Evolutionary conservation across 306 rosid genomes (phyloP).

Genomic region (Gleditsia sinensis): DNA sequence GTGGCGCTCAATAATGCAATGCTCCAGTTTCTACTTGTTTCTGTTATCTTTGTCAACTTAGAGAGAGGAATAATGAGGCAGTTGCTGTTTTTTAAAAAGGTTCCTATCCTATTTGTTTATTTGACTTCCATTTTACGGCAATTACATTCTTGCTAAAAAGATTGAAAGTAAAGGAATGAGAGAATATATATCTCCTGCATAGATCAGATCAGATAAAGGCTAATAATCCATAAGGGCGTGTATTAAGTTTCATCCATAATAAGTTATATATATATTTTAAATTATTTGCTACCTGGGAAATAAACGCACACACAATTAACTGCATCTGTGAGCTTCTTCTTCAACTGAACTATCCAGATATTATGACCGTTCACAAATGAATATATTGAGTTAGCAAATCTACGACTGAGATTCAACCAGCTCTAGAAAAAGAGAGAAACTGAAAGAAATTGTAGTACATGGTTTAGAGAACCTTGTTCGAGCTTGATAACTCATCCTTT

Average conservation of each 20-base stretch:
- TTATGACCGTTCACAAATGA: slow-evolving; percentile 9
- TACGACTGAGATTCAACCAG: slow-evolving; percentile 19
- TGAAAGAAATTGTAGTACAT: neutral
- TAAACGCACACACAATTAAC: neutral
- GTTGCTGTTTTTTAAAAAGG: neutral
- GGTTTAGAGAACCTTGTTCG: slow-evolving; percentile 20
- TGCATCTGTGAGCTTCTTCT: slow-evolving; percentile 1
- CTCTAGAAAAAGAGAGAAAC: neutral
- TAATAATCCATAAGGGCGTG: neutral
- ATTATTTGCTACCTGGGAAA: neutral
- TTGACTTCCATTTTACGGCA: too few species aligned
- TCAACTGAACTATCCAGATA: neutral
- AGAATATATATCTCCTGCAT: slow-evolving; percentile 19
- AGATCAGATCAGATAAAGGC: neutral
- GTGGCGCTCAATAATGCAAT: slow-evolving; percentile 47
- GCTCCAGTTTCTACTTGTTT: too few species aligned
- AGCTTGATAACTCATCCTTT: slow-evolving; percentile 18
- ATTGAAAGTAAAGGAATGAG: slow-evolving; percentile 25
- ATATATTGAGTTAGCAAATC: slow-evolving; percentile 5
- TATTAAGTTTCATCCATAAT: slow-evolving; percentile 17
- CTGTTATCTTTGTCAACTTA: slow-evolving; percentile 48
- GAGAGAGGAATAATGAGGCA: slow-evolving; percentile 30
- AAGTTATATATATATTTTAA: neutral
- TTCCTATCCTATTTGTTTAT: slow-evolving; percentile 32
- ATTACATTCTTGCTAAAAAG: slow-evolving; percentile 29